phyloP scores from a whole-genome alignment of 441 rosid species.

The Capsella rubella region DNA sequence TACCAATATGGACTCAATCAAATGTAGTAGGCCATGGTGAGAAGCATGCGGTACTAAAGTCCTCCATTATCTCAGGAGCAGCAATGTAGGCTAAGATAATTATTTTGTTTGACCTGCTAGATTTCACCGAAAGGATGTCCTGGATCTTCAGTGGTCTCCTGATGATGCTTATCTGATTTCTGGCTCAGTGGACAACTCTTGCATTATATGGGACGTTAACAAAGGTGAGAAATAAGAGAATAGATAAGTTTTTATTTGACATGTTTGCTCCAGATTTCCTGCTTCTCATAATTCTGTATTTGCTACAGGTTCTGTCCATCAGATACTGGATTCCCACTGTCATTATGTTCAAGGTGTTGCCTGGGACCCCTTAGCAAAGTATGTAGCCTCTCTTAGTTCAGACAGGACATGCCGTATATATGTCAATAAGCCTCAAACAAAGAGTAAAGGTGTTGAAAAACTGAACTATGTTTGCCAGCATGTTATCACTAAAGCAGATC shows the following conservation, averaged over 20 bases:
- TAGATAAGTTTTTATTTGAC: conserved; percentile 17
- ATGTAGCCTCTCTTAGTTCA: conserved; percentile 86
- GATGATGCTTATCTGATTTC: conserved; percentile 78
- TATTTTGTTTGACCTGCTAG: conserved; percentile 46
- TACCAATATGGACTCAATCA: not conserved
- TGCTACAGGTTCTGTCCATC: conserved; percentile 77
- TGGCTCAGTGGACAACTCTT: conserved; percentile 97
- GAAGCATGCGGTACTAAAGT: not conserved
- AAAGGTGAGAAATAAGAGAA: conserved; percentile 64
- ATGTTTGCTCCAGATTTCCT: conserved; percentile 23
- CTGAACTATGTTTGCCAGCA: conserved; percentile 79
- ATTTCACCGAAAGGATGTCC: conserved; percentile 91
- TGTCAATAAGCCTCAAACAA: conserved; percentile 69
- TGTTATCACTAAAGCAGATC: conserved; percentile 76
- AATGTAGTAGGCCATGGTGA: not conserved
- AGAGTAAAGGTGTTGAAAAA: conserved; percentile 70
- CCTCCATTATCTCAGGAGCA: not conserved
- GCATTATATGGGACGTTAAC: conserved; percentile 91
- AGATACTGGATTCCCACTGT: conserved; percentile 82
- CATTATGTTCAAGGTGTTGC: conserved; percentile 99
- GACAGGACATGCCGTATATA: conserved; percentile 95
- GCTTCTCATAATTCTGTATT: conserved; percentile 3
- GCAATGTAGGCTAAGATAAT: conserved; percentile 10
- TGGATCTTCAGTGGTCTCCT: conserved; percentile 93
- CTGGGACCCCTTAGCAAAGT: conserved; percentile 91